Evolutionary conservation across 306 rosid species (phyloP).

Genomic region (Dalbergia cochinchinensis): DNA sequence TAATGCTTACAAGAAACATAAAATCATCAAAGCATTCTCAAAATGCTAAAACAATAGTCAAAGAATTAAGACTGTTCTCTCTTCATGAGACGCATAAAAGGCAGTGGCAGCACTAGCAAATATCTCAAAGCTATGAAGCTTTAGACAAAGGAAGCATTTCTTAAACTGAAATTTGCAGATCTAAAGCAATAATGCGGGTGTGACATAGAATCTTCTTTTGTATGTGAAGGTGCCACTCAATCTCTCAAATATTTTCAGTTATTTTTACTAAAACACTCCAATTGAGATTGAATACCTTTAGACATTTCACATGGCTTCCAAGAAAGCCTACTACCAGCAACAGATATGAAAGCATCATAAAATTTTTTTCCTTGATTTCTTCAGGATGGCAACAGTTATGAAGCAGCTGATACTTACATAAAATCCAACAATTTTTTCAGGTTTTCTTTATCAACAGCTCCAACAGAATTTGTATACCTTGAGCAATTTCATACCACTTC

Average conservation of each 20-base stretch:
- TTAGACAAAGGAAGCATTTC: neutral
- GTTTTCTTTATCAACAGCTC: conserved; percentile 16
- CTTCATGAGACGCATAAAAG: neutral
- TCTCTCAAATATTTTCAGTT: conserved; percentile 9
- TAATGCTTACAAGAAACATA: neutral
- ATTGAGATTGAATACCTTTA: neutral
- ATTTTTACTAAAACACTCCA: neutral
- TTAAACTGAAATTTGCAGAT: neutral
- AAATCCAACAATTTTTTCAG: conserved; percentile 19
- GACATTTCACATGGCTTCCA: conserved; percentile 1
- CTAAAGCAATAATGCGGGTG: too few species aligned
- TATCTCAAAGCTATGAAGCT: neutral
- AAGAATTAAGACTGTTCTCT: neutral
- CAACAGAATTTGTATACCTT: conserved; percentile 26
- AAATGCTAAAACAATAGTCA: neutral
- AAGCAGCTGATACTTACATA: conserved; percentile 24
- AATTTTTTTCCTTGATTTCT: conserved; percentile 7
- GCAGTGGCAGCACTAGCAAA: neutral
- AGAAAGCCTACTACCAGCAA: conserved; percentile 1
- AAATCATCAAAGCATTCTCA: neutral
- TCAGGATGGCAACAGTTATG: neutral
- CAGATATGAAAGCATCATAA: neutral
- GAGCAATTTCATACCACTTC: conserved; percentile 32
- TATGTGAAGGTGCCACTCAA: neutral
- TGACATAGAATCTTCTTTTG: neutral